phyloP scores from a whole-genome alignment of 306 rosid genomes.

The Alnus rubra region DNA sequence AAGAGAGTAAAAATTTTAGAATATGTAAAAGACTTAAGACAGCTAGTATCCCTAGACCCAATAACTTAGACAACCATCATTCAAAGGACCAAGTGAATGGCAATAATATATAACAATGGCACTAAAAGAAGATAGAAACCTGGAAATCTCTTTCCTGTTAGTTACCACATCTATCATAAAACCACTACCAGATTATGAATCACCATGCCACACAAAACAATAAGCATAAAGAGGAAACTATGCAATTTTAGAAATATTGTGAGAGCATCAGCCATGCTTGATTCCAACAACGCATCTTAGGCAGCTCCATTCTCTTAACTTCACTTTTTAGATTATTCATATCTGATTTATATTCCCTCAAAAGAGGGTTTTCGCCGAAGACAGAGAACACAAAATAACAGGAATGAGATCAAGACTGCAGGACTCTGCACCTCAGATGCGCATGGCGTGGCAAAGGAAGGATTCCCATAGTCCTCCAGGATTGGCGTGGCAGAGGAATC shows the following conservation, averaged over 20 bases:
- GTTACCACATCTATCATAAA: background rate
- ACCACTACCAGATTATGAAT: background rate
- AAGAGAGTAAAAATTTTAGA: background rate
- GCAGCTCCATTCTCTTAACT: slow-evolving; percentile 74
- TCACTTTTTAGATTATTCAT: slow-evolving; percentile 82
- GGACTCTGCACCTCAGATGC: background rate
- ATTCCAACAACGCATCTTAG: slow-evolving; percentile 82
- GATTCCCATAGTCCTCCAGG: background rate
- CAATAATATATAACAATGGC: background rate
- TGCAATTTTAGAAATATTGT: slow-evolving; percentile 50
- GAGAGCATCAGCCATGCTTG: slow-evolving; percentile 89
- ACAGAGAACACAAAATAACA: background rate
- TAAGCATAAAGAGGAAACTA: slow-evolving; percentile 16
- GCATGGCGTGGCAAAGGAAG: background rate
- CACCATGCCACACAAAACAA: background rate
- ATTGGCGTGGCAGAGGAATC: background rate
- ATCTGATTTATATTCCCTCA: slow-evolving; percentile 69
- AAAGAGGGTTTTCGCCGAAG: background rate
- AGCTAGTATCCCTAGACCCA: background rate
- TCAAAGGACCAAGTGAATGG: background rate
- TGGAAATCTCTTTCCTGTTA: background rate
- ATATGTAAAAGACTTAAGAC: background rate
- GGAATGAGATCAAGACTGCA: background rate
- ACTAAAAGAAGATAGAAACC: background rate
- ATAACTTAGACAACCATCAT: background rate